phyloP scores from a whole-genome alignment of 2,329 filamentous ascomycete genomes.

The Pseudocercospora macadamiae region DNA sequence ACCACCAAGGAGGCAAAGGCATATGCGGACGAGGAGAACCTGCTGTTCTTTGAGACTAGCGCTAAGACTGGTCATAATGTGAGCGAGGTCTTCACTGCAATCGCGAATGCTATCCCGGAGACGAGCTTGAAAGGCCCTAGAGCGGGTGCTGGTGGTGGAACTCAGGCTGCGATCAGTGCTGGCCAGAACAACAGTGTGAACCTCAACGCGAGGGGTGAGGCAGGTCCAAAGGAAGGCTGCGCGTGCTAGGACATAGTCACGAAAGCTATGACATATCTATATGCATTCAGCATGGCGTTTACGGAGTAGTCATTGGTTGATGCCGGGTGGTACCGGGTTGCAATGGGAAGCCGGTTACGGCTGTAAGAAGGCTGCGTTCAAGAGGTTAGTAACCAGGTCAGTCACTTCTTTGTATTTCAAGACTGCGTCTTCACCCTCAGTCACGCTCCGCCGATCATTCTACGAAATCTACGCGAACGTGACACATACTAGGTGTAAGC shows the following conservation, averaged over 20 bases:
- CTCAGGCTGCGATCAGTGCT: conserved; percentile 57
- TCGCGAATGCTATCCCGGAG: conserved; percentile 97
- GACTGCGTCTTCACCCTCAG: too few relatives aligned
- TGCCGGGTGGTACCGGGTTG: not conserved
- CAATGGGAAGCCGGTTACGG: not conserved
- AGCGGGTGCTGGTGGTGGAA: conserved; percentile 63
- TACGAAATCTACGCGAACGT: too few relatives aligned
- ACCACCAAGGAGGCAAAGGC: conserved; percentile 86
- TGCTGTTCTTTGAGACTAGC: conserved; percentile 97
- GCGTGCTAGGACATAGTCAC: conserved; percentile 66
- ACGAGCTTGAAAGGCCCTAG: conserved; percentile 89
- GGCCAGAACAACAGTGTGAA: conserved; percentile 73
- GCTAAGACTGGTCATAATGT: conserved; percentile 96
- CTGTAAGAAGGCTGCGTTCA: not conserved
- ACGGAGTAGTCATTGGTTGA: not conserved
- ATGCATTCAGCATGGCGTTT: conserved; percentile 11
- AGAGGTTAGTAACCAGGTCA: not conserved
- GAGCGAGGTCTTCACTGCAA: conserved; percentile 93
- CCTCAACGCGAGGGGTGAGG: conserved; percentile 69
- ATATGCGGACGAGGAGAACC: conserved; percentile 91
- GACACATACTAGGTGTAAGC: not conserved
- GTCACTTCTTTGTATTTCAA: too few relatives aligned
- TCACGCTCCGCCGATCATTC: too few relatives aligned
- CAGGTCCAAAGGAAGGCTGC: conserved; percentile 84
- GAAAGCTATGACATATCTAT: not conserved